Base-by-base conservation (phyloP, 2,329 filamentous ascomycete species). In the Byssochlamys sp. region DNA sequence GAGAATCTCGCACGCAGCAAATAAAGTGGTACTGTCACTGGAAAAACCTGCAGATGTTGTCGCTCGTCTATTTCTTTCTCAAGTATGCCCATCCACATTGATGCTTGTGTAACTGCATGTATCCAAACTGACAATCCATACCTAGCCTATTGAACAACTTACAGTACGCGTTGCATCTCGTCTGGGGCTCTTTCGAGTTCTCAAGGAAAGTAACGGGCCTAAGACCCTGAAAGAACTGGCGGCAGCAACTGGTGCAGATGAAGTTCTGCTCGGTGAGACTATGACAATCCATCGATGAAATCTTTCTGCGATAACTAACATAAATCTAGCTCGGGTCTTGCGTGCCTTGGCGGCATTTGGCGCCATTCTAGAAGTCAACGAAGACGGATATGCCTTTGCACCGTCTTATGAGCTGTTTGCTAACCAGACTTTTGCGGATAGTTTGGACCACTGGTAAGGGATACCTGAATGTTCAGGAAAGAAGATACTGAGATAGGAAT, bases 31-130 rank as follows among this genome's bases (percentile, higher is more conserved):
- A 12, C 28, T 54, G 5, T 54, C 52, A 19, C 28, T 54, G 2
- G 52, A 54, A 54, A 54, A 54, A 14, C 52, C 52, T 12, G 14
- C 28, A 2, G 52, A 35, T 24, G 28, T 39, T 35, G 52, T 54
- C 19, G 52, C 52, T 54, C 52, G 52, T 24, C 29, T 54, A 4
- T 54, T 54, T n/a, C 52, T 54, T 19, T 54, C 52, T 9, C 52
- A 54, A 14, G 52, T 54, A 35, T 12, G 52, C 35, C n/a, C 14
- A 2, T 54, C 35, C 35, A 14, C 14, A n/a, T n/a, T n/a, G 35
- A n/a, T 5, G 5, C 29, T 31, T 33, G 7, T 4, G 5, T 19
- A 35, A 7, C 19, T 19, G 19, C 19, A 19, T 26, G 11, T 1
- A 14, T 35, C 14, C 26, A 54, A 25, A 35, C n/a, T 54, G 29